Evolutionary conservation across 148 eudicot species (phyloP).

Genomic region (Beta vulgaris): DNA sequence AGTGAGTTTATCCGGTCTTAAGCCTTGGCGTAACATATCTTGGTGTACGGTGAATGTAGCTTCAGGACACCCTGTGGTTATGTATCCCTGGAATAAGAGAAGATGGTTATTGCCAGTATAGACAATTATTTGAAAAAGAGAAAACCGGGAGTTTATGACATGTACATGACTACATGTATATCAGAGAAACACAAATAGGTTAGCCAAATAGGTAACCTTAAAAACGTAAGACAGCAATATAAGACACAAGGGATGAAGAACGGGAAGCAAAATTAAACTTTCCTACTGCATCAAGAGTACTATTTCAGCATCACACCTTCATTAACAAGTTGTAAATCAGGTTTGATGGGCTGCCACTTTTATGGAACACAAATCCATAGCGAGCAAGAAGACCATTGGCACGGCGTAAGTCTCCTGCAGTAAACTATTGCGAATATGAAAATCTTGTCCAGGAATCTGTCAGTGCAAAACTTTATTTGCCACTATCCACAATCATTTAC

Average conservation of each 20-base stretch:
- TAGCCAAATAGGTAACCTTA: not conserved
- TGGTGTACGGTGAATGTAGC: constrained; percentile 46
- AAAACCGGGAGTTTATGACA: not conserved
- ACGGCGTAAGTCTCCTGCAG: constrained; percentile 79
- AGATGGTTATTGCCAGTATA: not conserved
- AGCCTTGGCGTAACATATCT: constrained; percentile 51
- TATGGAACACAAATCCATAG: constrained; percentile 50
- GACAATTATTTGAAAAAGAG: not conserved
- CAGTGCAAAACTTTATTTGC: not conserved
- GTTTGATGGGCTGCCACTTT: constrained; percentile 47
- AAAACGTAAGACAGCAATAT: not conserved
- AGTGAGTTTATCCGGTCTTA: constrained; percentile 60
- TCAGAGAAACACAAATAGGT: not conserved
- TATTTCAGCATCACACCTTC: constrained; percentile 43
- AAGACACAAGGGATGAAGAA: constrained; percentile 17
- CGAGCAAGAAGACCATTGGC: constrained; percentile 80
- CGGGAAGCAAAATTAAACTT: not conserved
- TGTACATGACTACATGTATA: not conserved
- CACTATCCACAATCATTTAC: not conserved
- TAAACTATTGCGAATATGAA: constrained; percentile 30
- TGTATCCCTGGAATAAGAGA: constrained; percentile 48
- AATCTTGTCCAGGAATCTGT: not conserved
- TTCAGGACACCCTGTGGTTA: constrained; percentile 49
- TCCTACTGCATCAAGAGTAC: not conserved
- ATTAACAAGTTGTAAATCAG: constrained; percentile 59